Evolutionary conservation across 1,139 yeast species (phyloP).

Genomic region (Suhomyces taliae): DNA sequence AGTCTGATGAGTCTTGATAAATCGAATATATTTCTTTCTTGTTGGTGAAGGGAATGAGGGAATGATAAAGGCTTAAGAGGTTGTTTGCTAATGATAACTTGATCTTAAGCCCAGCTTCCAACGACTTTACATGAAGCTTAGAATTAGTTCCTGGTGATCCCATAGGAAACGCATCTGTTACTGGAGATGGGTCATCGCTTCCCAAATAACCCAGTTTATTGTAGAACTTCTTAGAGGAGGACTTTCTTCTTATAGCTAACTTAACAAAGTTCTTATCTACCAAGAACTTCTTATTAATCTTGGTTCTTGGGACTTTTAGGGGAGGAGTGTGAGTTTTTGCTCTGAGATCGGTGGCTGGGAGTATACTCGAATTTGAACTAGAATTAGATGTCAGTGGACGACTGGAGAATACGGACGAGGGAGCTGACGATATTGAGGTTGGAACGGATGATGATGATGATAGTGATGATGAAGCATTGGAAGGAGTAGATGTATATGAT

Average conservation of each 20-base stretch:
- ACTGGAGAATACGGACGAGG: background rate
- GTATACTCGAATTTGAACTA: background rate
- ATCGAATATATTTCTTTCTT: slow-evolving; percentile 14
- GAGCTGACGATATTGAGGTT: background rate
- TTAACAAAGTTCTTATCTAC: slow-evolving; percentile 30
- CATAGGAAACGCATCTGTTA: background rate
- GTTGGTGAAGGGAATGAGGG: slow-evolving; percentile 40
- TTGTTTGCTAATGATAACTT: slow-evolving; percentile 48
- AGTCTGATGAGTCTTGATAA: slow-evolving; percentile 6
- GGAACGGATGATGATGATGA: background rate
- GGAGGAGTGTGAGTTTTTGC: background rate
- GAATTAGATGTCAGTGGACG: background rate
- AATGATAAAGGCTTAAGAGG: slow-evolving; percentile 42
- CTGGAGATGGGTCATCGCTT: too few relatives aligned
- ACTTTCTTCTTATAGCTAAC: slow-evolving; percentile 42
- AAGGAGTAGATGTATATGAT: background rate
- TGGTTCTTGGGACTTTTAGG: slow-evolving; percentile 20
- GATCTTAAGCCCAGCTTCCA: slow-evolving; percentile 54
- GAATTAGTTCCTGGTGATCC: slow-evolving; percentile 11
- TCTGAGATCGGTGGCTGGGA: background rate
- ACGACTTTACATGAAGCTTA: slow-evolving; percentile 51
- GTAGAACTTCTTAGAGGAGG: slow-evolving; percentile 19
- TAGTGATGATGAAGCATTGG: background rate
- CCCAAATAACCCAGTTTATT: background rate
- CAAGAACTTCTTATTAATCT: slow-evolving; percentile 25